Conservation (phyloP, 805 yeast genomes). For the Candida piceae region DNA sequence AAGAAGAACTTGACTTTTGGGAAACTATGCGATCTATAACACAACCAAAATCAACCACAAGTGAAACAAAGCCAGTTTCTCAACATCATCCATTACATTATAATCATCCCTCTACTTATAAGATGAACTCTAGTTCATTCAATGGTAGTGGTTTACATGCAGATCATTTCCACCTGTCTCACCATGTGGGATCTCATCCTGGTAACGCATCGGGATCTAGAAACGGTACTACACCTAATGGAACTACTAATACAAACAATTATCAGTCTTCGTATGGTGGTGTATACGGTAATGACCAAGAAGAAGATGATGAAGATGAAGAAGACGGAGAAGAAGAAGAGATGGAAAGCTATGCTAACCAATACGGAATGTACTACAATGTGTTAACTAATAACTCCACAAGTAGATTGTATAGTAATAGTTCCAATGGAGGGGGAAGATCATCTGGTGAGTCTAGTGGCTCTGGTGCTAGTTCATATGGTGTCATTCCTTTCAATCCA, state of each 20-base stretch:
- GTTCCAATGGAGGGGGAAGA: slow-evolving; percentile 2
- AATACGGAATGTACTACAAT: slow-evolving; percentile 31
- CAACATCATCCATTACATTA: slow-evolving; percentile 52
- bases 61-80: slow-evolving; percentile 37
- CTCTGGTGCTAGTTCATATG: slow-evolving; percentile 12
- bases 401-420: slow-evolving; percentile 4
- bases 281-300: not conserved
- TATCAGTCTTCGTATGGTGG: not conserved
- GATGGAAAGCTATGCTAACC: slow-evolving; percentile 23
- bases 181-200: slow-evolving; percentile 6
- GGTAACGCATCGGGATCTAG: not conserved
- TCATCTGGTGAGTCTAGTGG: not conserved
- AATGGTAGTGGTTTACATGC: not conserved
- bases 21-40: slow-evolving; percentile 60
- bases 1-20: slow-evolving; percentile 68
- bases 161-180: slow-evolving; percentile 4
- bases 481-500: slow-evolving; percentile 29
- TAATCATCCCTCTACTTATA: slow-evolving; percentile 22
- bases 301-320: not conserved
- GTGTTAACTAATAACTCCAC: slow-evolving; percentile 21
- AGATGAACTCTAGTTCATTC: not conserved
- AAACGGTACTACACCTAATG: slow-evolving; percentile 6
- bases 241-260: not conserved
- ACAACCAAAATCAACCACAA: slow-evolving; percentile 30
- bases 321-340: slow-evolving; percentile 2